Base-by-base conservation (phyloP, 2,329 filamentous ascomycete genomes). In the Neonectria coccinea region DNA sequence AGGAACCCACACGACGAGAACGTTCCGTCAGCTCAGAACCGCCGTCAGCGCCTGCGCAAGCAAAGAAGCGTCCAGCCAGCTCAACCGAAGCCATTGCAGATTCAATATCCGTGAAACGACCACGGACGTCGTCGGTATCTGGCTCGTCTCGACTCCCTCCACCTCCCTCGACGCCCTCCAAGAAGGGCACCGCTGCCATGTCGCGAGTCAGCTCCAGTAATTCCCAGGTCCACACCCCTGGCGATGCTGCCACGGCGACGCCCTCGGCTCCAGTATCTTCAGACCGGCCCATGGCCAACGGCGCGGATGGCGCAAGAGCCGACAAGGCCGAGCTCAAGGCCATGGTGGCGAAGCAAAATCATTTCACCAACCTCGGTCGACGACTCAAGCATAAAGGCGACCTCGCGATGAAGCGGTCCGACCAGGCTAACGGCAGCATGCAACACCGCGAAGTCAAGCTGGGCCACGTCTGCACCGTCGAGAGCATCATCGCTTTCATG, bases 361-460 rank as follows among this genome's bases (percentile, higher is more conserved):
- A 72, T 33, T 82, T 82, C 68, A 76, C 74, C 29, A 73, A 66
- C 3, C 70, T 87, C 8, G 86, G 84, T 2, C 83, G 79, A 33
- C 82, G 80, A 57, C 77, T 88, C 18, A 89, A 89, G 77, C 86
- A 87, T 65, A 78, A 82, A 12, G 84, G 85, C 27, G 86, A 89
- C 66, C 54, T 72, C 4, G 81, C 77, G 16, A 79, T 86, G 64
- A 70, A 74, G 47, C 70, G 68, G 16, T 68, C 66, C 39, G 68
- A 76, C 6, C 75, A 69, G 61, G 54, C 67, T 6, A 70, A 64
- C 47, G 64, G 65, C 47, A 71, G 71, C 10, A 73, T 68, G 6
- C 73, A 71, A 18, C 64, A 70, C 7, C 70, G 74, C 39, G 74
- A 77, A 25, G 74, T 78, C 56, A 82, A 81, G 69, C 76, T 79